phyloP scores from a whole-genome alignment of 192 early-diverging fungal species.

The Umbelopsis isabellina region DNA sequence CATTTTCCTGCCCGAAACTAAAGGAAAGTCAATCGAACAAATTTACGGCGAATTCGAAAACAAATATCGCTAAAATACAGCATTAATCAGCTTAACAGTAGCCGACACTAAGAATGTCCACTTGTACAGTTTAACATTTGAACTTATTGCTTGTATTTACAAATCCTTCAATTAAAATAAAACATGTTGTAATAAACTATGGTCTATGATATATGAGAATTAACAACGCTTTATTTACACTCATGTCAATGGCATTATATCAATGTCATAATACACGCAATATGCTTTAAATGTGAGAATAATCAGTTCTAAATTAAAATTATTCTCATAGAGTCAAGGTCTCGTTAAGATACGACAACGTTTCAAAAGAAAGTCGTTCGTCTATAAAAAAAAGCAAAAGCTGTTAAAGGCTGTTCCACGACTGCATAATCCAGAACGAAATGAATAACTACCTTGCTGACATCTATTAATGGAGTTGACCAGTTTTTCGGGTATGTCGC shows the following conservation, averaged over 20 bases:
- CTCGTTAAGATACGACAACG: not conserved
- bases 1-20: conserved; percentile 76
- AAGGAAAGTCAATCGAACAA: conserved; percentile 71
- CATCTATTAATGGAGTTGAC: conserved; percentile 6
- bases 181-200: too few species aligned
- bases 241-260: too few species aligned
- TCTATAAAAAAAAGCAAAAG: not conserved
- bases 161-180: too few species aligned
- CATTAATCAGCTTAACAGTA: too few species aligned
- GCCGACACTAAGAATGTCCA: too few species aligned
- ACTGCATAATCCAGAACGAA: not conserved
- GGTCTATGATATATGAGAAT: not conserved
- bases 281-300: too few species aligned
- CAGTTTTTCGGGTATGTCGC: conserved; percentile 28
- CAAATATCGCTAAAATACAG: not conserved
- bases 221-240: conserved; percentile 1
- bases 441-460: not conserved
- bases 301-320: too few species aligned
- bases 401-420: too few species aligned
- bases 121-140: too few species aligned
- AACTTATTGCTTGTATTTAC: too few species aligned
- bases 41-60: conserved; percentile 42
- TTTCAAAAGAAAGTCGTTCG: not conserved
- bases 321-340: not conserved
- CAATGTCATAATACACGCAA: too few species aligned